These are phyloP conservation scores for Nigrospora osmanthi DNA, from an alignment of 2,329 filamentous ascomycete genomes.

Conservation along the genomic window DNA sequence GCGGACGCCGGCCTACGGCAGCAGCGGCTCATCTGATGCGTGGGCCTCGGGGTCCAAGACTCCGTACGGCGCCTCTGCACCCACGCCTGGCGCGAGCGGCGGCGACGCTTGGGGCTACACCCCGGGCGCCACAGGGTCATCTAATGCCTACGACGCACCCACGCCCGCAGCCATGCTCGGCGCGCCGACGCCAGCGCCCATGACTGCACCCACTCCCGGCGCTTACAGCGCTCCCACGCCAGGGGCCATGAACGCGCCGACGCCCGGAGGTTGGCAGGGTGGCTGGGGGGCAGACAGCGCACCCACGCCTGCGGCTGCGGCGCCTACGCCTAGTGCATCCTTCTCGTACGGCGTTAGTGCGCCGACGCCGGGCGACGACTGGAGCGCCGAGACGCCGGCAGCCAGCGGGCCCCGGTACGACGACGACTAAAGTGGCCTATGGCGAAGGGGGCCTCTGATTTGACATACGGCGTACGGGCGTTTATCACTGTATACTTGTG, in stretches of 20 bases:
- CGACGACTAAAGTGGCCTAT: constrained; percentile 10
- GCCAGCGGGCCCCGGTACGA: constrained; percentile 20
- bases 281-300: constrained; percentile 56
- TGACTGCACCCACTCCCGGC: constrained; percentile 56
- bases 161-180: constrained; percentile 50
- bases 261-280: constrained; percentile 57
- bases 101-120: constrained; percentile 55
- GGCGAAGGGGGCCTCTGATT: no score
- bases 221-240: constrained; percentile 58
- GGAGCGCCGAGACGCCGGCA: constrained; percentile 21
- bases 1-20: constrained; percentile 58
- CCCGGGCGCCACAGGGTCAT: constrained; percentile 36
- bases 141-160: constrained; percentile 58
- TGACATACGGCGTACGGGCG: no score
- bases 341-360: constrained; percentile 43
- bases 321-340: constrained; percentile 60
- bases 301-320: constrained; percentile 56
- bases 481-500: no score
- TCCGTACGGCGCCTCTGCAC: constrained; percentile 58
- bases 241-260: constrained; percentile 58
- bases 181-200: constrained; percentile 65
- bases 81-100: constrained; percentile 49
- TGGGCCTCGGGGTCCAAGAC: constrained; percentile 70
- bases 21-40: constrained; percentile 37
- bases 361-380: constrained; percentile 49